These are phyloP conservation scores for Zea luxurians DNA, from an alignment of 176 grass and related monocot species.

Conservation along the genomic window DNA sequence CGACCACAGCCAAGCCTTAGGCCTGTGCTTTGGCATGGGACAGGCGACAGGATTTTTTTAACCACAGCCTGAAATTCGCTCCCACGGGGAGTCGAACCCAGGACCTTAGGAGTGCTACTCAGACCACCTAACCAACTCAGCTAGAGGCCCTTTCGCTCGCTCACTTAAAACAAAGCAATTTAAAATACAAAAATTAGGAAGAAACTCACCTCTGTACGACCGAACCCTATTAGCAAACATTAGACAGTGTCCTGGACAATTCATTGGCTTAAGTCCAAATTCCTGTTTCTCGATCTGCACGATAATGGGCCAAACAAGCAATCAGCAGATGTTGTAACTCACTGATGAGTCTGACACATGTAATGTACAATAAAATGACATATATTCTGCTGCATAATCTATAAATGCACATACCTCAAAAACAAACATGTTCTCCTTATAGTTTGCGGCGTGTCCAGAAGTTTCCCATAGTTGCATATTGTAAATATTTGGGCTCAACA, in stretches of 20 bases:
- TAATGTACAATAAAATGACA: not conserved
- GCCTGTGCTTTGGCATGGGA: no score
- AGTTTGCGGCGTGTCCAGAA: conserved; percentile 96
- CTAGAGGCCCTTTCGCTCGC: no score
- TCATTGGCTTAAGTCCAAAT: conserved; percentile 99
- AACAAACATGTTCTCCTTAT: conserved; percentile 99
- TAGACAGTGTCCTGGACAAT: conserved; percentile 97
- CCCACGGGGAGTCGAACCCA: no score
- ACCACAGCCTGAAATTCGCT: no score
- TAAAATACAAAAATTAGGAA: conserved; percentile 23
- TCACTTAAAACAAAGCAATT: conserved; percentile 15
- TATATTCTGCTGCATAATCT: conserved; percentile 10
- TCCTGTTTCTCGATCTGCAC: conserved; percentile 93
- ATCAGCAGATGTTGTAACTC: not conserved
- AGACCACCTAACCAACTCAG: no score
- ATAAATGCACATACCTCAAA: conserved; percentile 65
- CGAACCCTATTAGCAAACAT: conserved; percentile 96
- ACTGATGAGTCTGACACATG: not conserved
- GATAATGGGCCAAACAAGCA: conserved; percentile 12
- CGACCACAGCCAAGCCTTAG: no score
- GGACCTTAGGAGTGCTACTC: no score
- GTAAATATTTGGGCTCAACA: conserved; percentile 92
- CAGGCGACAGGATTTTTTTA: no score
- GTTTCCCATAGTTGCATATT: conserved; percentile 99
- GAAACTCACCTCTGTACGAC: conserved; percentile 85